Base-by-base conservation (phyloP, 108 stramenopile species). In the Aurantiochytrium sp. region DNA sequence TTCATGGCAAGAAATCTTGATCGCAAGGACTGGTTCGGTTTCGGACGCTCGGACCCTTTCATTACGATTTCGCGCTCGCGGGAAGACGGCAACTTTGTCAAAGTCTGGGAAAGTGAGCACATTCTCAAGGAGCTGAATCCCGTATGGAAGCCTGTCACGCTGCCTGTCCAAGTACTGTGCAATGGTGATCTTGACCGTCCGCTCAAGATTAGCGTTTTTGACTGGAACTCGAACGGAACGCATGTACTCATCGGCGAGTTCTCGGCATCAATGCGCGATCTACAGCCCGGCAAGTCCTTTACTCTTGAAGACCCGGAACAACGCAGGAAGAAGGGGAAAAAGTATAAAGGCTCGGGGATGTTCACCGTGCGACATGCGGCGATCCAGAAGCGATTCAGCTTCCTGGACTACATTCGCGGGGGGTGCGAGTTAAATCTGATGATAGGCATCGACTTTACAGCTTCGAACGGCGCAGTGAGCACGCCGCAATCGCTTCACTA, bases 21-120 rank as follows among this genome's bases (percentile, higher is more conserved):
- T 35, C 76, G 76, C n/a, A 83, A 83, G 28, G 76, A 83, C 76
- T 83, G 76, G 76, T 83, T 83, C 28, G 76, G 76, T 18, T 53
- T 83, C n/a, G 76, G 76, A 2, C 76, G 76, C 16, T 53, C 49
- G 25, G 76, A 83, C 51, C 76, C 76, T 12, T 83, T 83, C 51
- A 28, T 83, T 2, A 53, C 76, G 10, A 83, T 83, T 12, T 83
- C 51, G n/a, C 76, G 76, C 28, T 83, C 76, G 25, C 19, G 76
- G 10, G 76, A 83, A 35, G 76, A 83, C 51, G 76, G 76, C 10
- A 16, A 12, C 45, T 83, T 47, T 12, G 76, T 83, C 76, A 83
- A 83, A 23, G 76, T 83, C 19, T 83, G 76, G 76, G 76, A 83
- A 35, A 83, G 76, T 45, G 76, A 83, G 76, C 49, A 53, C 51